Conservation (phyloP, 2,329 filamentous ascomycete species). For the Ophiosphaerella narmari region DNA sequence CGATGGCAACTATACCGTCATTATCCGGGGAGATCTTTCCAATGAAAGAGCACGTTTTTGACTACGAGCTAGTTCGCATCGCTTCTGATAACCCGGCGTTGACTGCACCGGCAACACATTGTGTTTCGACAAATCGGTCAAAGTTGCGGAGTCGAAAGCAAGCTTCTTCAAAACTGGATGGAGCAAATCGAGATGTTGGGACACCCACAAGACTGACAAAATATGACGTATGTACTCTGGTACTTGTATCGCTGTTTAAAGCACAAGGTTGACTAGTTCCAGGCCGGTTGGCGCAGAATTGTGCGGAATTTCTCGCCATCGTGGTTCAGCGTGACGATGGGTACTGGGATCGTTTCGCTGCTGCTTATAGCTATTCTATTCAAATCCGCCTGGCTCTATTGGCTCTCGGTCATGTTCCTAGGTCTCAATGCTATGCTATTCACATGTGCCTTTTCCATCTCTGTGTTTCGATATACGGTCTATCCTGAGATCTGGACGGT, state of each 20-base stretch:
- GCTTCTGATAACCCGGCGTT: conserved; percentile 35
- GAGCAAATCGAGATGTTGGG: conserved; percentile 1
- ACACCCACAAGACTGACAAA: conserved; percentile 20
- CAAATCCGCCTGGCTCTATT: conserved; percentile 61
- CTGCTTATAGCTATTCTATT: conserved; percentile 67
- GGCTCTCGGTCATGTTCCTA: conserved; percentile 65
- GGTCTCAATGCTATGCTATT: conserved; percentile 65
- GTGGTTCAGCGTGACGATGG: conserved; percentile 56
- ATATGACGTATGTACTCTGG: conserved; percentile 27
- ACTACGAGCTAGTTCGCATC: conserved; percentile 31
- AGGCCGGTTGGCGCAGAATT: conserved; percentile 43
- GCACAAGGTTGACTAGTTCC: not conserved
- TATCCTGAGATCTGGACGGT: conserved; percentile 68
- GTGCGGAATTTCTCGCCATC: conserved; percentile 46
- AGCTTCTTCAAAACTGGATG: conserved; percentile 3
- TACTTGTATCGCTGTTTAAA: no score
- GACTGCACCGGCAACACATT: conserved; percentile 25
- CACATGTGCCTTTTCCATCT: conserved; percentile 57
- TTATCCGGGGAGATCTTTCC: no score
- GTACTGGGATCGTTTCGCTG: conserved; percentile 69
- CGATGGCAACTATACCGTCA: no score
- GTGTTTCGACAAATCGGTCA: conserved; percentile 15
- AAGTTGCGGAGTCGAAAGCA: conserved; percentile 15
- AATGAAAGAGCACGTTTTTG: not conserved
- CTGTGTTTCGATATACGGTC: conserved; percentile 63